Percentiles rank a stretch among this genome's conserved stretches.
Evolutionary conservation across 345 rosid species (phyloP).

Genomic region (Citrus medica): DNA sequence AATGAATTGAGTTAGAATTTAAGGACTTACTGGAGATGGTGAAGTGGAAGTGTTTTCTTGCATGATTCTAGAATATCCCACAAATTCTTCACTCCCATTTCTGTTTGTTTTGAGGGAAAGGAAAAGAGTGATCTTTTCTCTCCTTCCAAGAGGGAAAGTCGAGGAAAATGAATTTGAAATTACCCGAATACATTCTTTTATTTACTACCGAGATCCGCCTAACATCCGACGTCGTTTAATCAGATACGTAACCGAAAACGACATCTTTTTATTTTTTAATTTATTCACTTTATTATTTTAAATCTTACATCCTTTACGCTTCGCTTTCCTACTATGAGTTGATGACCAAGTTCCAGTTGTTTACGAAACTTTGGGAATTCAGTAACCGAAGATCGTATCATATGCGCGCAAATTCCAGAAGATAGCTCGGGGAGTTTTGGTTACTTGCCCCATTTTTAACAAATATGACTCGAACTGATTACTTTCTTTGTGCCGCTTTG

Average conservation of each 20-base stretch:
- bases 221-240: neutral
- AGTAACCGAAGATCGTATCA: no score
- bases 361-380: no score
- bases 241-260: neutral
- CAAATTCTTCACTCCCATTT: slow-evolving; percentile 79
- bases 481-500: no score
- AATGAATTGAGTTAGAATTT: neutral
- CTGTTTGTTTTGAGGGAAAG: neutral
- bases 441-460: no score
- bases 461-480: no score
- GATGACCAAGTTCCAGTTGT: no score
- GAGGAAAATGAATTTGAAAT: neutral
- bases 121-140: neutral
- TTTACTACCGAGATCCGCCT: neutral
- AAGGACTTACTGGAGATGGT: slow-evolving; percentile 61
- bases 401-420: no score
- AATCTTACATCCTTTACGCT: no score
- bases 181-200: neutral
- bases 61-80: slow-evolving; percentile 91
- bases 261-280: no score
- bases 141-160: neutral
- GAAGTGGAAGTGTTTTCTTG: slow-evolving; percentile 84
- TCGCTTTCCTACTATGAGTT: no score
- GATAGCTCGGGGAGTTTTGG: no score
- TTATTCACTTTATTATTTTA: no score